Evolutionary conservation across 495 filamentous ascomycete genomes (phyloP).

Genomic region (Cairneyella variabilis): DNA sequence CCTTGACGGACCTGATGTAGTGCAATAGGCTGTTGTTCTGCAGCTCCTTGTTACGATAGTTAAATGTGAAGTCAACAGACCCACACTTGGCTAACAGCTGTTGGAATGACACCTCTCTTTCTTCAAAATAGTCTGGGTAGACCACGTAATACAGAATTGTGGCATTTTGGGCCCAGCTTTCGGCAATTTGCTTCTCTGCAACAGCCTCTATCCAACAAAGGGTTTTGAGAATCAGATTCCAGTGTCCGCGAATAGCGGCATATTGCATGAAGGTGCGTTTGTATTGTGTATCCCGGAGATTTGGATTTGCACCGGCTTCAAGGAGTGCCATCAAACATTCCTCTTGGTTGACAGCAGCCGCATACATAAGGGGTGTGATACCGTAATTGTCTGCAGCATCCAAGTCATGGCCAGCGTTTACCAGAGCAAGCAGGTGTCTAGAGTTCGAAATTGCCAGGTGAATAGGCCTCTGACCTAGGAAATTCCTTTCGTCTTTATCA

Average conservation of each 20-base stretch:
- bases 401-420: slow-evolving; percentile 14
- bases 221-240: slow-evolving; percentile 2
- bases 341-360: slow-evolving; percentile 14
- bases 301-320: not conserved
- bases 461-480: slow-evolving; percentile 15
- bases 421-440: not conserved
- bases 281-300: slow-evolving; percentile 5
- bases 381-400: slow-evolving; percentile 17
- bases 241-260: slow-evolving; percentile 5
- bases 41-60: not conserved
- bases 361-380: slow-evolving; percentile 26
- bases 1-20: slow-evolving; percentile 38
- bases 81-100: slow-evolving; percentile 11
- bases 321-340: slow-evolving; percentile 13
- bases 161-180: not conserved
- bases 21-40: slow-evolving; percentile 33
- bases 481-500: slow-evolving; percentile 14
- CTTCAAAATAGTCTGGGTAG: slow-evolving; percentile 8
- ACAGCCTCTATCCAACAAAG: not conserved
- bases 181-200: not conserved
- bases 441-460: slow-evolving; percentile 11
- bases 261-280: slow-evolving; percentile 5
- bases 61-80: slow-evolving; percentile 6
- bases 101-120: slow-evolving; percentile 8
- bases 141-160: slow-evolving; percentile 1